Evolutionary conservation across 371 early-diverging fungal genomes (phyloP), one percentile per base, ranked within the genome.

Genomic region (Mortierella sp.): DNA sequence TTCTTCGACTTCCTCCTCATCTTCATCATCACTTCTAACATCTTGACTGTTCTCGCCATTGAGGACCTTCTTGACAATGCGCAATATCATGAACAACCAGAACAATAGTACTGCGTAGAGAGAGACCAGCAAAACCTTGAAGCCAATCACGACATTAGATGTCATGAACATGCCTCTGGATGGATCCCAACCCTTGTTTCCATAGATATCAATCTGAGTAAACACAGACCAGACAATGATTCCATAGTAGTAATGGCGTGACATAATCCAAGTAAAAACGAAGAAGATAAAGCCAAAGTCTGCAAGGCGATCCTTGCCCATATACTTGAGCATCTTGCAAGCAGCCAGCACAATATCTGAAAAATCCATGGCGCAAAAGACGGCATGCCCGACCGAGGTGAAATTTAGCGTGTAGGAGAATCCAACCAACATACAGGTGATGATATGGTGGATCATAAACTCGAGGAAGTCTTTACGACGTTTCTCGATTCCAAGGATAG

Each of bases 361-460:
- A 63, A 94, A 84, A 80, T 96, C 97, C 94, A 95, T 93, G 58
- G 89, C 86, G 48, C 92, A 91, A 58, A 95, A 87, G 24, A 96
- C 90, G 5, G 90, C 93, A 71, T 94, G 92, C 33, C 97, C 97
- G 67, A 95, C 89, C n/a, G 93, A 88, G 15, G 94, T 93, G 50
- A 91, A 91, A 69, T 94, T 92, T 76, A 88, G 87, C 59, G 79
- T 84, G 83, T 96, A 96, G 4, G 94, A 93, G 24, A 86, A 81
- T 0, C 88, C 83, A 13, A 96, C 84, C 48, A 96, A 78, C 11
- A 87, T 77, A 59, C 90, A 88, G 33, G 97, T 95, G 58, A 95
- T 91, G 33, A 93, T 77, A 66, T 96, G 97, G 85, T 96, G 97
- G n/a, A 88, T 76, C 21, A 93, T 70, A 92, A 95, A 93, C 66